Evolutionary conservation across 2,329 filamentous ascomycete species (phyloP).

Genomic region (Verticillium tricorpus): DNA sequence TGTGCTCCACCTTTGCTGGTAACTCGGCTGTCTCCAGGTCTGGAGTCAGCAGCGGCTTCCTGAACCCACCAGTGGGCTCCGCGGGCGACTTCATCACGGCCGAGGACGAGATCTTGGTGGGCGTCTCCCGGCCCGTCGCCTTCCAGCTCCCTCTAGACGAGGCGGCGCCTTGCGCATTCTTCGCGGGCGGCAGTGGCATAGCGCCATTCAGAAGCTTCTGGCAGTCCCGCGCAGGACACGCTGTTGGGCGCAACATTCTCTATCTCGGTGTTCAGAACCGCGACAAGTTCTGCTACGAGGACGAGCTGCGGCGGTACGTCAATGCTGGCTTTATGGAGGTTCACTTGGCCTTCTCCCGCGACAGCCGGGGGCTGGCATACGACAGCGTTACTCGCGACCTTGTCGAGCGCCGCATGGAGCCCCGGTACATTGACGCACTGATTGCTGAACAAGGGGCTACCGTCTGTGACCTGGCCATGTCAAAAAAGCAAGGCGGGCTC

Average conservation of each 20-base stretch:
- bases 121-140: conserved; percentile 44
- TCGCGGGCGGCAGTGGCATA: conserved; percentile 50
- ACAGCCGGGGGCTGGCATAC: conserved; percentile 40
- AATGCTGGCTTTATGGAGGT: conserved; percentile 46
- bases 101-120: conserved; percentile 45
- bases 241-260: conserved; percentile 40
- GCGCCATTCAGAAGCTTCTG: conserved; percentile 51
- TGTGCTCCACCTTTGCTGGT: conserved; percentile 36
- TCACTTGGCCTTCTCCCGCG: conserved; percentile 48
- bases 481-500: conserved; percentile 48
- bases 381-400: conserved; percentile 35
- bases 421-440: conserved; percentile 47
- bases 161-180: conserved; percentile 46
- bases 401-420: conserved; percentile 41
- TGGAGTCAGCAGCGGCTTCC: conserved; percentile 48
- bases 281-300: conserved; percentile 47
- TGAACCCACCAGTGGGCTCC: conserved; percentile 41
- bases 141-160: conserved; percentile 48
- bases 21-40: conserved; percentile 26
- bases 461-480: conserved; percentile 52
- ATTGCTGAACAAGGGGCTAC: conserved; percentile 46
- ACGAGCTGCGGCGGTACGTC: conserved; percentile 40
- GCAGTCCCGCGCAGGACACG: conserved; percentile 38
- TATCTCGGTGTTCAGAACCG: conserved; percentile 49
- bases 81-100: conserved; percentile 31